These are phyloP conservation scores for Earliella scabrosa DNA, from an alignment of 1,284 basidiomycete species.

Conservation along the genomic window DNA sequence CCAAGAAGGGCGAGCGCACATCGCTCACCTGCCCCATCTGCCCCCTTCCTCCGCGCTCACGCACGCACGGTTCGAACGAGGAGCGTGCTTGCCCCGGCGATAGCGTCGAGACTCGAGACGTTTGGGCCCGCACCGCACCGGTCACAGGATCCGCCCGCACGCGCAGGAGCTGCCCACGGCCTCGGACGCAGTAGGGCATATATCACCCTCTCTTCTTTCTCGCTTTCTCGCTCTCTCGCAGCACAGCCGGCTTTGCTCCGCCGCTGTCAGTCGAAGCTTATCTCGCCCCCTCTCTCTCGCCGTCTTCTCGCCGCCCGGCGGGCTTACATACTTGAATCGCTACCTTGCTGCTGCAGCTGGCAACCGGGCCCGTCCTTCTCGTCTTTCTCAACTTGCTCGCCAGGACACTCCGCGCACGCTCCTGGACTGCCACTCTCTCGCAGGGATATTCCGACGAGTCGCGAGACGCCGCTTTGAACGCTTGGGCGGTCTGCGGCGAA, in stretches of 20 bases:
- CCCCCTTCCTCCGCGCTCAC: neutral
- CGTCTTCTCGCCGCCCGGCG: slow-evolving; percentile 6
- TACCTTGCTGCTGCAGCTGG: neutral
- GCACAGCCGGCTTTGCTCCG: neutral
- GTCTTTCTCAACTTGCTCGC: too few relatives aligned
- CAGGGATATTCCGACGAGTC: too few relatives aligned
- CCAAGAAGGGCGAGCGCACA: neutral
- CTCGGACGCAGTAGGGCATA: slow-evolving; percentile 15
- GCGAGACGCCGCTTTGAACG: too few relatives aligned
- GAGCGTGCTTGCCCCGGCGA: too few relatives aligned
- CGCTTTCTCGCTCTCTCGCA: neutral
- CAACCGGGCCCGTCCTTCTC: too few relatives aligned
- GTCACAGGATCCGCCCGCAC: slow-evolving; percentile 23
- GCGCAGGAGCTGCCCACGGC: slow-evolving; percentile 8
- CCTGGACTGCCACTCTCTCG: too few relatives aligned
- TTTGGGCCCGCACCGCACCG: neutral
- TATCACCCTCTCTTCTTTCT: neutral
- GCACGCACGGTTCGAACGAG: neutral
- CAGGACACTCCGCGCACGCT: too few relatives aligned
- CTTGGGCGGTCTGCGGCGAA: too few relatives aligned
- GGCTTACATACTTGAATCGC: neutral
- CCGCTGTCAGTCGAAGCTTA: slow-evolving; percentile 5
- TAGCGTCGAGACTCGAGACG: slow-evolving; percentile 1
- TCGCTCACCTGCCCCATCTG: neutral
- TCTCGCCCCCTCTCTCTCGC: neutral